Percentiles rank a stretch among this genome's conserved stretches.
These are phyloP conservation scores for Stachybotrys echinatus DNA, from an alignment of 2,329 filamentous ascomycete species.

Conservation along the genomic window DNA sequence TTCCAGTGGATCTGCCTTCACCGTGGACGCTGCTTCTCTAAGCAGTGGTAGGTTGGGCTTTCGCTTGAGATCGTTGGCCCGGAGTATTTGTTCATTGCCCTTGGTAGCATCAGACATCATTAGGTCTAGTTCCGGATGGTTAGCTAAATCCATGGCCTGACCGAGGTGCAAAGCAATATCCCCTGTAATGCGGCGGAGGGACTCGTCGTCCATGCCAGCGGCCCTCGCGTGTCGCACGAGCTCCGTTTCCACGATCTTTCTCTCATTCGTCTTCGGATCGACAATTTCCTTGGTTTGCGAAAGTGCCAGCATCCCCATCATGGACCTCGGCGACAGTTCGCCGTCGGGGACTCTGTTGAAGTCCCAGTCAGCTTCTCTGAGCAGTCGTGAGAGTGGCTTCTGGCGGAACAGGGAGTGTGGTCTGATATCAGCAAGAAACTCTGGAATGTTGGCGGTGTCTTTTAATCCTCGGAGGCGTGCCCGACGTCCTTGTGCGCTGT, in stretches of 20 bases:
- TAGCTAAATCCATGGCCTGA: too few species aligned
- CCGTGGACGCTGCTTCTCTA: too few species aligned
- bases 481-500: too few species aligned
- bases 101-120: too few species aligned
- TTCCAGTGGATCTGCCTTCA: too few species aligned
- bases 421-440: conserved; percentile 1
- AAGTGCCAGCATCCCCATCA: conserved; percentile 20
- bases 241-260: conserved; percentile 18
- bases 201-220: not conserved
- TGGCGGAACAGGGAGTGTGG: conserved; percentile 24
- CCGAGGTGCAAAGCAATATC: too few species aligned
- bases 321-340: conserved; percentile 17
- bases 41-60: too few species aligned
- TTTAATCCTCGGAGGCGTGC: not conserved
- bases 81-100: conserved; percentile 1
- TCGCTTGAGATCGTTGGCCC: not conserved
- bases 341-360: conserved; percentile 27
- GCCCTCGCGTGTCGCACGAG: conserved; percentile 16
- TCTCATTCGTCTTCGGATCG: conserved; percentile 21
- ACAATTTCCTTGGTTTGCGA: conserved; percentile 14
- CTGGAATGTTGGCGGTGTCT: not conserved
- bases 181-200: not conserved
- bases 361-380: conserved; percentile 26
- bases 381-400: conserved; percentile 25
- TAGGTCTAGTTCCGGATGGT: too few species aligned